Evolutionary conservation across 495 filamentous ascomycete species (phyloP).

Genomic region (Podospora tetraspora): DNA sequence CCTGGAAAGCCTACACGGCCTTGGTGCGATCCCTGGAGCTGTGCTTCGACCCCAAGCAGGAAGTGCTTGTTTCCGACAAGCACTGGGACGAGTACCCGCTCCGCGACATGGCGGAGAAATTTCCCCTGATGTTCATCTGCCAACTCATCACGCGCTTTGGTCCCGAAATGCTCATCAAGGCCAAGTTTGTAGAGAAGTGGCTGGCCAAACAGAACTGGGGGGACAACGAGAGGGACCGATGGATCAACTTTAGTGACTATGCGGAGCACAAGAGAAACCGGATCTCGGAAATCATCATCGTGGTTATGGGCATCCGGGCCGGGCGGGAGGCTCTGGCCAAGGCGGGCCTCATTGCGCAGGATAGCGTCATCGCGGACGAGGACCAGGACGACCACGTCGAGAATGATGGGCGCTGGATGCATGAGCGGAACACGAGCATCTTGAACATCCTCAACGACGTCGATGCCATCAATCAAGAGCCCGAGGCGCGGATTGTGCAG

Average conservation of each 20-base stretch:
- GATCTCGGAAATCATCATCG: constrained; percentile 40
- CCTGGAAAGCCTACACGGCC: constrained; percentile 43
- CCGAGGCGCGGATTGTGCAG: constrained; percentile 32
- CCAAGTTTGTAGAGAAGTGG: constrained; percentile 52
- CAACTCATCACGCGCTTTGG: constrained; percentile 42
- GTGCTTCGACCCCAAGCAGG: constrained; percentile 46
- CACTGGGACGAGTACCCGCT: constrained; percentile 49
- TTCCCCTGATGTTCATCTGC: constrained; percentile 43
- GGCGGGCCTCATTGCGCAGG: constrained; percentile 33
- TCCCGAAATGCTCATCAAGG: constrained; percentile 39
- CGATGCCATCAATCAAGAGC: constrained; percentile 23
- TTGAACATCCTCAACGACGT: constrained; percentile 33
- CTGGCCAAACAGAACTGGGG: constrained; percentile 54
- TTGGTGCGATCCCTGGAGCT: constrained; percentile 49
- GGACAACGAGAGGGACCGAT: constrained; percentile 35
- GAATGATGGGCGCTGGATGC: constrained; percentile 7
- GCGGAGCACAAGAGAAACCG: constrained; percentile 38
- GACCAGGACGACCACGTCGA: constrained; percentile 16
- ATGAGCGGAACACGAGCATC: constrained; percentile 3
- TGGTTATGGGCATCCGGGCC: constrained; percentile 30
- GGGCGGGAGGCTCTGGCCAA: constrained; percentile 40
- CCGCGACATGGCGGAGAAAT: constrained; percentile 48
- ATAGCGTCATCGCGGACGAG: constrained; percentile 14
- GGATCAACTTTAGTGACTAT: constrained; percentile 43
- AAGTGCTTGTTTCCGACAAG: constrained; percentile 37